A percentile compares a stretch with the other conserved stretches of the same genome.
phyloP scores from a whole-genome alignment of 805 yeast species.

The Lachancea lanzarotensis region DNA sequence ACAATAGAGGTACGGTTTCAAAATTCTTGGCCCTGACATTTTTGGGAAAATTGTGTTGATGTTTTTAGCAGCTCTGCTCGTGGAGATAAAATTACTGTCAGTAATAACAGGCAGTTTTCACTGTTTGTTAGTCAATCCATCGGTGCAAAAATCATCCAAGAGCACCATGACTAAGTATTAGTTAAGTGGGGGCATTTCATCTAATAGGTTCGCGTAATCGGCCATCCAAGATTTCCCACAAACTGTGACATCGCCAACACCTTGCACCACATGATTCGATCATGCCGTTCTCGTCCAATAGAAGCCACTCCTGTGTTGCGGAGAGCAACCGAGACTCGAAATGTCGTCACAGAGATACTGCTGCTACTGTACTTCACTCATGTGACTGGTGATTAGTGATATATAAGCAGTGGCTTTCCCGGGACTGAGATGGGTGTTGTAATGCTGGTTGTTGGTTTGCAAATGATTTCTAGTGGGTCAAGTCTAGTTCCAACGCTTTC shows the following conservation, averaged over 20 bases:
- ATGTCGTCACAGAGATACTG: no score
- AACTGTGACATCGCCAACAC: no score
- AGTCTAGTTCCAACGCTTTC: neutral
- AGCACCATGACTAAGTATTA: neutral
- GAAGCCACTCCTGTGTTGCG: no score
- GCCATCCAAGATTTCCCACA: no score
- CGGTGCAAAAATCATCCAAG: no score
- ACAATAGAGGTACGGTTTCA: no score
- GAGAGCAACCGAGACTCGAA: neutral
- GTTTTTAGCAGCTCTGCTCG: neutral
- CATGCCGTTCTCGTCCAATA: neutral
- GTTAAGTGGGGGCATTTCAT: neutral
- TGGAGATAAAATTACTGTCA: neutral
- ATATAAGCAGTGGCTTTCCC: neutral
- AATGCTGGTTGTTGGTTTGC: no score
- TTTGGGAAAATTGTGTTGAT: neutral
- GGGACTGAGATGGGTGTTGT: neutral
- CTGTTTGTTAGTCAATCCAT: no score
- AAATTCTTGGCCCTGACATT: no score
- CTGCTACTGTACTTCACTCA: neutral
- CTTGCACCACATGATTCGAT: no score
- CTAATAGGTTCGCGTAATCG: no score
- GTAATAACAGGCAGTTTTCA: no score
- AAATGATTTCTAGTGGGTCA: neutral
- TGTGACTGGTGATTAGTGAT: neutral